Base-by-base conservation (phyloP, 202 grass and related monocot species). In the Saccharum hybrid region DNA sequence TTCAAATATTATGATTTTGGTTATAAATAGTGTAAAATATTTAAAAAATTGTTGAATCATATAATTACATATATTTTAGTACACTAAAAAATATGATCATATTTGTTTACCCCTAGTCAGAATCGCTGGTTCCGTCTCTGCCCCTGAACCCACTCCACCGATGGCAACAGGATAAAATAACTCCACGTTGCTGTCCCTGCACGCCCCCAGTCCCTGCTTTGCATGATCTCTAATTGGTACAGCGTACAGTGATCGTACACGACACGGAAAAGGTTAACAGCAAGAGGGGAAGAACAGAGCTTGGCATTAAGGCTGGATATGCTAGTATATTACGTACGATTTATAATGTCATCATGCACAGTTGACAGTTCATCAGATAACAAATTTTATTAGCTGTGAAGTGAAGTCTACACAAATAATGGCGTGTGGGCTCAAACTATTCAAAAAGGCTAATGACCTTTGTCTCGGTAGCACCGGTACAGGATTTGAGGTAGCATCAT, bases 341-440 rank as follows among this genome's bases (percentile, higher is more conserved):
- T 69, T 46, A 14, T 37, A 61, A 73, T 74, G 49, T 74, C 56
- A 63, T 74, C 56, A 63, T 31, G 5, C 81, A 0, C 31, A 60
- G 51, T 42, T 88, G 70, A 2, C 33, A 74, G 70, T 76, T 88
- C 45, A 65, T 51, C 8, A 6, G 46, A 72, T 80, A 18, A 71
- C 38, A 54, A 28, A 38, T 16, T 51, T 30, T 71, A 52, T 46
- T 57, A 22, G 39, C 5, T 28, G 9, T 30, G 60, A 26, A 77
- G 9, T 30, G 23, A 11, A 77, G 66, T 4, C 26, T 7, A 56
- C 64, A 56, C 63, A 85, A 83, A 62, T 18, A 79, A 74, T 67
- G 64, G 36, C 3, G 70, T 81, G 76, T 81, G 70, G 33, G 81
- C 42, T 64, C 82, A 42, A 54, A 7, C 21, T 21, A 26, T 51